phyloP scores from a whole-genome alignment of 2,329 filamentous ascomycete species.

The Pseudogymnoascus sp. region DNA sequence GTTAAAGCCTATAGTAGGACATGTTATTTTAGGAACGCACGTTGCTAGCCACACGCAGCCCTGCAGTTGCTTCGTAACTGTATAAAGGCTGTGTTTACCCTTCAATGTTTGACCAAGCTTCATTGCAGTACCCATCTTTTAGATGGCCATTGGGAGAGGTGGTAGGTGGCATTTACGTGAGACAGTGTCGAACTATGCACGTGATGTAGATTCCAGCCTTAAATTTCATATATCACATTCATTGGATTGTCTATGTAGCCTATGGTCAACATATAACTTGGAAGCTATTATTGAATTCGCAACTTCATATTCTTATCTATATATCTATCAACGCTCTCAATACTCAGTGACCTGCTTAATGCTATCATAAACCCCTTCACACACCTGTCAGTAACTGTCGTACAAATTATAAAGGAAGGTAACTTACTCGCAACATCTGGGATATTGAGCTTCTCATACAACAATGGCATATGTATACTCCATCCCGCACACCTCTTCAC shows the following conservation, averaged over 20 bases:
- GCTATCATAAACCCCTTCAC: conserved; percentile 29
- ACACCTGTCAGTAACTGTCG: conserved; percentile 14
- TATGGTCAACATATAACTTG: not conserved
- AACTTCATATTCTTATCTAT: not conserved
- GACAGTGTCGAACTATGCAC: too few species aligned
- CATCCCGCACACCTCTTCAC: conserved; percentile 64
- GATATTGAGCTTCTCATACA: conserved; percentile 58
- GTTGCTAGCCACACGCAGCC: too few species aligned
- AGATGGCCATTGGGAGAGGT: too few species aligned
- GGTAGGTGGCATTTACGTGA: too few species aligned
- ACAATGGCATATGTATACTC: conserved; percentile 59
- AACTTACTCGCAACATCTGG: conserved; percentile 63
- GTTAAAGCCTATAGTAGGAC: too few species aligned
- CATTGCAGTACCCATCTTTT: too few species aligned
- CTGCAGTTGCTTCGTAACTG: too few species aligned
- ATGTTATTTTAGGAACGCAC: too few species aligned
- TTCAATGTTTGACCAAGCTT: too few species aligned
- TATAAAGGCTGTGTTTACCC: too few species aligned
- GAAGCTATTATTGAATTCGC: not conserved
- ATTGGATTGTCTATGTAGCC: not conserved
- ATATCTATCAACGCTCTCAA: conserved; percentile 8
- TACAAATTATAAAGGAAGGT: not conserved
- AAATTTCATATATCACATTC: not conserved
- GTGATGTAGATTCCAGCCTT: too few species aligned
- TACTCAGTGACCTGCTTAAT: conserved; percentile 29